A percentile compares a stretch with the other conserved stretches of the same genome.
phyloP scores from a whole-genome alignment of 192 early-diverging fungal species.

The Lobosporangium transversale region DNA sequence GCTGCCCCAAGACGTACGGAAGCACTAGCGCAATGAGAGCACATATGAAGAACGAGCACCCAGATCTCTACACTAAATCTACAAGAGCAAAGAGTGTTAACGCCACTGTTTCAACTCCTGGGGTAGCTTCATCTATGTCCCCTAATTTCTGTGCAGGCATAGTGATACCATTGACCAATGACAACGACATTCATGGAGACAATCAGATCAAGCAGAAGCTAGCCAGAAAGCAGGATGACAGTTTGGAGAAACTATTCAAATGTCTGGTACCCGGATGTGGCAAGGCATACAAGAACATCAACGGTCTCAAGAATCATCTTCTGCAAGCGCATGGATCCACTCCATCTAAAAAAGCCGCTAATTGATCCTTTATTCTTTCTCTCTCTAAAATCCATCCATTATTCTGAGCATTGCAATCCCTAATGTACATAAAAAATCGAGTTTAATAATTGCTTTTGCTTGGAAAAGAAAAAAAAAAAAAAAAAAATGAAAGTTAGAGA shows the following conservation, averaged over 20 bases:
- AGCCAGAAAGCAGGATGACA: constrained; percentile 3
- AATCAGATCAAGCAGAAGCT: not conserved
- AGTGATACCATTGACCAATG: too few relatives aligned
- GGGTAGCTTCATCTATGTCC: too few relatives aligned
- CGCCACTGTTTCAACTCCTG: too few relatives aligned
- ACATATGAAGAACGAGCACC: constrained; percentile 35
- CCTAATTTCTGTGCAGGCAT: too few relatives aligned
- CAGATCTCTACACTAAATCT: constrained; percentile 7
- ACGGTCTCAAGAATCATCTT: constrained; percentile 81
- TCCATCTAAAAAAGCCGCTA: constrained; percentile 6
- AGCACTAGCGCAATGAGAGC: constrained; percentile 19
- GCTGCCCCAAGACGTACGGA: constrained; percentile 33
- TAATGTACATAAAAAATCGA: too few relatives aligned
- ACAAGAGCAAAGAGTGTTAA: not conserved
- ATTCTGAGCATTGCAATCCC: too few relatives aligned
- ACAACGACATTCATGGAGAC: not conserved
- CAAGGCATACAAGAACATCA: constrained; percentile 82
- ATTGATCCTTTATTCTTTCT: too few relatives aligned
- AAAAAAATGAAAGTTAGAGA: too few relatives aligned
- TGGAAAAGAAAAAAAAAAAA: too few relatives aligned
- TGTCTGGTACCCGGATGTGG: constrained; percentile 74
- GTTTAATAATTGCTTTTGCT: too few relatives aligned
- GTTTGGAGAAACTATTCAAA: constrained; percentile 68
- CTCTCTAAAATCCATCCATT: too few relatives aligned
- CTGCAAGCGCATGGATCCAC: constrained; percentile 72